phyloP scores from a whole-genome alignment of 106 monocot species.

The Vanilla planifolia region DNA sequence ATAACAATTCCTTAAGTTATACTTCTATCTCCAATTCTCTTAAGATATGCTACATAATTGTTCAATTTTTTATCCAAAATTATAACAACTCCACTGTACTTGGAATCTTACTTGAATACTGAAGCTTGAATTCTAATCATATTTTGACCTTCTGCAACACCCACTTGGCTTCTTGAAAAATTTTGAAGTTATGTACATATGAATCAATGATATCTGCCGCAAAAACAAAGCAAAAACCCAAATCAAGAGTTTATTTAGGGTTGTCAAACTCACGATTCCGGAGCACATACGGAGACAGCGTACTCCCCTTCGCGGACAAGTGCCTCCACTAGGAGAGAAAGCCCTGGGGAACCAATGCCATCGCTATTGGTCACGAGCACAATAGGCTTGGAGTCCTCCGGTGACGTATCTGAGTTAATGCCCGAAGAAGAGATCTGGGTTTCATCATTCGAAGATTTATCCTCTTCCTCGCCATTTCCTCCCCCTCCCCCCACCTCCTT shows the following conservation, averaged over 20 bases:
- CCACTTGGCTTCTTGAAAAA: too few species aligned
- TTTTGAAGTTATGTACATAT: too few species aligned
- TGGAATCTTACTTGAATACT: too few species aligned
- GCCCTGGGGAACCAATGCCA: conserved; percentile 80
- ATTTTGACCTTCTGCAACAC: too few species aligned
- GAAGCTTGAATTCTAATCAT: too few species aligned
- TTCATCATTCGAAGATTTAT: conserved; percentile 2
- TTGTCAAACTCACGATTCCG: conserved; percentile 62
- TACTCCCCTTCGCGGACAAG: conserved; percentile 50
- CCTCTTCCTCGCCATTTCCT: conserved; percentile 4
- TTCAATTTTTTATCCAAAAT: too few species aligned
- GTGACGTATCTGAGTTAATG: not conserved
- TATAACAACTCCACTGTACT: too few species aligned
- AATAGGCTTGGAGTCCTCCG: conserved; percentile 32
- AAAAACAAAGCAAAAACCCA: not conserved
- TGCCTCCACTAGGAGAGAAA: conserved; percentile 60
- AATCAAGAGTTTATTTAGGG: not conserved
- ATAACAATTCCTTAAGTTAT: too few species aligned
- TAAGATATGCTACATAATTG: too few species aligned
- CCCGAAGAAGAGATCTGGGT: not conserved
- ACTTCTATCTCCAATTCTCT: too few species aligned
- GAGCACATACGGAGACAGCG: conserved; percentile 78
- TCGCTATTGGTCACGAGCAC: conserved; percentile 83
- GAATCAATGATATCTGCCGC: not conserved
- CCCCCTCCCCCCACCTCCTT: conserved; percentile 13